Evolutionary conservation across 768 basidiomycete species (phyloP), one percentile per base, ranked within the genome.

Genomic region (Multifurca ochricompacta): DNA sequence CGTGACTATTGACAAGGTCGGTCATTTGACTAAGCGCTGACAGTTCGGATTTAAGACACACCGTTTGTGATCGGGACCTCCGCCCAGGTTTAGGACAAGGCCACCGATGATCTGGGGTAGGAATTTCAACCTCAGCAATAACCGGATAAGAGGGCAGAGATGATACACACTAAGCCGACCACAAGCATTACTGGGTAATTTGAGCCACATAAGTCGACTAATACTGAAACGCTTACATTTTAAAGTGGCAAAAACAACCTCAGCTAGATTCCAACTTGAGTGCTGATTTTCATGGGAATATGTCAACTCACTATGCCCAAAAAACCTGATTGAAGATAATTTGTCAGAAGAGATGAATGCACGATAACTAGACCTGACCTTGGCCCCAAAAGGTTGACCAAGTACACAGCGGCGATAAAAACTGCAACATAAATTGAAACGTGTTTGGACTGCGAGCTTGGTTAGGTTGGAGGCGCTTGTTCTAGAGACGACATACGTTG

Each of bases 21-120:
- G 48, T 50, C 21, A 9, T 25, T 19, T 21, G 9, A 35, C 16
- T 5, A 27, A 44, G 28, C 31, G 36, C 1, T 32, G 36, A 30
- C 13, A 14, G 7, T n/a, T 5, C 10, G 14, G 23, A 30, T 10
- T 23, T 14, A 28, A 31, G n/a, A 23, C 57, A 23, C 16, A 60
- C 59, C 56, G 51, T 32, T 28, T 52, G 40, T 60, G 56, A 40
- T 60, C 59, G 36, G 59, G 57, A 19, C 59, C 57, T 43, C 59
- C 59, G 7, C 59, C 59, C 16, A 58, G 34, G 30, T 47, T 60
- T 21, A 60, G 41, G 27, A 44, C 53, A 21, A 60, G 57, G 16
- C 59, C 59, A 2, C 59, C 59, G 28, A 60, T 60, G 45, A 60
- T 39, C 59, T 58, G 37, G 10, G n/a, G 27, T 13, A 14, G 10